Evolutionary conservation across 768 basidiomycete species (phyloP), one percentile per base, ranked within the genome.

Genomic region (Xerocomellus chrysenteron): DNA sequence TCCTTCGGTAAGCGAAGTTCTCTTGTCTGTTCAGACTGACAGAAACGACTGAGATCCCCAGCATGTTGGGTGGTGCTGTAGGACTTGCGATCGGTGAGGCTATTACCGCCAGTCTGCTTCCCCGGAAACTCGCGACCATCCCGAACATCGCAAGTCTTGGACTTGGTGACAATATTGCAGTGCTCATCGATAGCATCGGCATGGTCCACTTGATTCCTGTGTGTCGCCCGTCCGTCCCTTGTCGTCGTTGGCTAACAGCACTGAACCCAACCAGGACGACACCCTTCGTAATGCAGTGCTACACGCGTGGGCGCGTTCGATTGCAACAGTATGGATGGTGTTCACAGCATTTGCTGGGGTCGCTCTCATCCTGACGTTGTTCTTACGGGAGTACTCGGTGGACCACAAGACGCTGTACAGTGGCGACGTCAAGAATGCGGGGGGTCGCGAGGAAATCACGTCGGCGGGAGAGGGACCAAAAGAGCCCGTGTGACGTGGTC

Each of bases 71-170:
- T 5, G 88, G 86, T 6, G 87, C 88, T 0, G 76, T 90, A 28
- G 88, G 88, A 9, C 81, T 91, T 47, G 80, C 89, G 0, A 68
- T 89, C 36, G 86, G 88, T 14, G 84, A 90, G 61, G 85, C 84
- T 5, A 83, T 90, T 54, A 84, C 84, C 57, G 74, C 85, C 2
- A 84, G 79, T 50, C 81, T 86, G 4, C 67, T 79, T 50, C 68
- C 66, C 17, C 67, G 56, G 30, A 70, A 73, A 48, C 68, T 80
- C 2, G 59, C 60, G 0, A 56, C 55, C 1, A 75, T 81, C 24
- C 69, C 73, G 1, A 71, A 71, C 21, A 48, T 73, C 1, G 30
- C 37, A 2, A 47, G 50, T 16, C 59, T 74, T 4, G 52, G 48
- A 6, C 32, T 62, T 16, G 73, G 78, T 58, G 76, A 77, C 0